Conservation (phyloP, 805 yeast species). For the Zygoascus ofunaensis region DNA sequence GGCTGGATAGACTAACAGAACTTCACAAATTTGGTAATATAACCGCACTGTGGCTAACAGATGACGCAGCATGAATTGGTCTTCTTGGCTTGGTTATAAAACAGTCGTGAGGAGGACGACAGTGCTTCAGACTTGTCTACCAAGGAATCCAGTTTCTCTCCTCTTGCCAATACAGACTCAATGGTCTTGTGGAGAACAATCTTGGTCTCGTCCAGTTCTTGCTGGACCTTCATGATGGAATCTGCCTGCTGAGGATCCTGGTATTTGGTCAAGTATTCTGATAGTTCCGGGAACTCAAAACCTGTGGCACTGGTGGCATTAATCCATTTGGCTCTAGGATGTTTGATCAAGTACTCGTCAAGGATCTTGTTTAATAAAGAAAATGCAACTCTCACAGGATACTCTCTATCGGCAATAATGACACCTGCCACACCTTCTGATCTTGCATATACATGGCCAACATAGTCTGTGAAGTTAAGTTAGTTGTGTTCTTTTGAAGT, state of each 20-base stretch:
- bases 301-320: slow-evolving; percentile 33
- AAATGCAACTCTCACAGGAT: slow-evolving; percentile 95
- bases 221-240: slow-evolving; percentile 93
- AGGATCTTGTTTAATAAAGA: slow-evolving; percentile 81
- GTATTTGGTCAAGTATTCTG: slow-evolving; percentile 65
- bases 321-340: slow-evolving; percentile 66
- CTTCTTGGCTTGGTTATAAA: slow-evolving; percentile 94
- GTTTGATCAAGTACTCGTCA: slow-evolving; percentile 81
- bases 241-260: slow-evolving; percentile 98
- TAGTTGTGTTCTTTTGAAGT: no score
- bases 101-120: slow-evolving; percentile 80
- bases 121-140: slow-evolving; percentile 94
- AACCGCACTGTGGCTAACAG: slow-evolving; percentile 19
- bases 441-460: slow-evolving; percentile 87
- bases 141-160: slow-evolving; percentile 87
- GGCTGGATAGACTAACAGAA: no score
- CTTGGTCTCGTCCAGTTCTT: slow-evolving; percentile 95
- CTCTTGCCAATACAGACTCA: slow-evolving; percentile 88
- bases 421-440: slow-evolving; percentile 89
- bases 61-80: slow-evolving; percentile 82
- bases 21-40: no score
- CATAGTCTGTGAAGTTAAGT: slow-evolving; percentile 43
- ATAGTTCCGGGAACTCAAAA: slow-evolving; percentile 51
- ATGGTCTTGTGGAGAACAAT: slow-evolving; percentile 93
- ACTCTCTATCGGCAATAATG: slow-evolving; percentile 85